Conservation (phyloP, 2,329 filamentous ascomycete species). For the Trichoderma koningii region DNA sequence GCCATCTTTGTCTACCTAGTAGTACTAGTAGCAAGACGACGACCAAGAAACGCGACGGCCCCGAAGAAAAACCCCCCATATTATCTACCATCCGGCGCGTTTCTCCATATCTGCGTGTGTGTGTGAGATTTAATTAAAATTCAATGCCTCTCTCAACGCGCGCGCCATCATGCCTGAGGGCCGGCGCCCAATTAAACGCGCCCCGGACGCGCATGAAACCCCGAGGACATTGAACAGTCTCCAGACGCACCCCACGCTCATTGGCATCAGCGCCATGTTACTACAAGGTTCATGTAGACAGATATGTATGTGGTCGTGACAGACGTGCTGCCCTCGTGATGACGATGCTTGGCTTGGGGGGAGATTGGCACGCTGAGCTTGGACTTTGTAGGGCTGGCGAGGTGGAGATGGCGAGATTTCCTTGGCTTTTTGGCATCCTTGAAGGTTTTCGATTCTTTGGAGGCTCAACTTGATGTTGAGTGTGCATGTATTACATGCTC, state of each 20-base stretch:
- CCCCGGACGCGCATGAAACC: conserved; percentile 24
- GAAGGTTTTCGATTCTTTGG: no score
- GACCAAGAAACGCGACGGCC: background rate
- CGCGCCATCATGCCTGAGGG: background rate
- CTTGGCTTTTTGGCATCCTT: no score
- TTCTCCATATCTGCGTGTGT: background rate
- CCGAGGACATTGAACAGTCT: background rate
- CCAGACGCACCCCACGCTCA: conserved; percentile 10
- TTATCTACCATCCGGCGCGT: background rate
- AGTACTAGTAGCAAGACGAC: background rate
- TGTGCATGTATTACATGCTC: no score
- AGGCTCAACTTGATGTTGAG: no score
- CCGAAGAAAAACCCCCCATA: background rate
- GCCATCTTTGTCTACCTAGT: background rate
- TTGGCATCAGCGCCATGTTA: conserved; percentile 14
- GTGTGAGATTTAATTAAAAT: conserved; percentile 21
- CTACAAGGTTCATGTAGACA: background rate
- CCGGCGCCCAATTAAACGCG: conserved; percentile 25
- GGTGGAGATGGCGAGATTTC: no score
- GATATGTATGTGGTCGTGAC: no score
- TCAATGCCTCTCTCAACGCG: conserved; percentile 8
- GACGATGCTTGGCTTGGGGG: no score
- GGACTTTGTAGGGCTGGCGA: no score
- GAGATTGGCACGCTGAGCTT: no score
- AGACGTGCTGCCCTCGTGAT: no score